Percentiles rank a stretch among this genome's conserved stretches.
Evolutionary conservation across 495 filamentous ascomycete species (phyloP).

Genomic region (Lasiosphaeria ovina): DNA sequence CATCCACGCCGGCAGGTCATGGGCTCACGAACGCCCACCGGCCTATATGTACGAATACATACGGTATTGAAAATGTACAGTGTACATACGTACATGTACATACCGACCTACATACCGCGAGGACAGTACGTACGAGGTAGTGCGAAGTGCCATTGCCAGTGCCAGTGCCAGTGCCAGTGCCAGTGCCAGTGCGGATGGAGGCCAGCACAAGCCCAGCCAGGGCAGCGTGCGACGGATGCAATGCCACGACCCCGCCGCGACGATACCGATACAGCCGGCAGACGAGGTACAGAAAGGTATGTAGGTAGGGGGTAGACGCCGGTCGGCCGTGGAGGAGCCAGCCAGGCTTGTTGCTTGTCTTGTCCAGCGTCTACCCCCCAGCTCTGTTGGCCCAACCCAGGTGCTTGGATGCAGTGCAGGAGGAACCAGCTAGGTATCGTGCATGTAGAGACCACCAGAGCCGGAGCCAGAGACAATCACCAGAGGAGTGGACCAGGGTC

Average conservation of each 20-base stretch:
- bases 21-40: too few species aligned
- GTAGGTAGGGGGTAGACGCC: too few species aligned
- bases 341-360: not conserved
- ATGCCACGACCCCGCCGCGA: not conserved
- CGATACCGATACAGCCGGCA: constrained; percentile 12
- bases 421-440: constrained; percentile 4
- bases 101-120: too few species aligned
- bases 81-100: too few species aligned
- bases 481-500: not conserved
- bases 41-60: too few species aligned
- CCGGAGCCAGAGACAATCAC: not conserved
- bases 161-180: too few species aligned
- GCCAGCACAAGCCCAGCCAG: not conserved
- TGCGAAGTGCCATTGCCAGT: too few species aligned
- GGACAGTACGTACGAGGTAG: too few species aligned
- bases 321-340: too few species aligned
- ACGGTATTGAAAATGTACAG: too few species aligned
- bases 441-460: not conserved
- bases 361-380: not conserved
- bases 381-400: not conserved
- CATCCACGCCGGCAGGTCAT: too few species aligned
- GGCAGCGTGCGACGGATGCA: not conserved
- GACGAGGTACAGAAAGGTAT: not conserved
- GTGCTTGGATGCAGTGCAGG: not conserved
- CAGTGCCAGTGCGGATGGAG: not conserved